phyloP scores from a whole-genome alignment of 2,329 filamentous ascomycete species.

The Fusarium concolor region DNA sequence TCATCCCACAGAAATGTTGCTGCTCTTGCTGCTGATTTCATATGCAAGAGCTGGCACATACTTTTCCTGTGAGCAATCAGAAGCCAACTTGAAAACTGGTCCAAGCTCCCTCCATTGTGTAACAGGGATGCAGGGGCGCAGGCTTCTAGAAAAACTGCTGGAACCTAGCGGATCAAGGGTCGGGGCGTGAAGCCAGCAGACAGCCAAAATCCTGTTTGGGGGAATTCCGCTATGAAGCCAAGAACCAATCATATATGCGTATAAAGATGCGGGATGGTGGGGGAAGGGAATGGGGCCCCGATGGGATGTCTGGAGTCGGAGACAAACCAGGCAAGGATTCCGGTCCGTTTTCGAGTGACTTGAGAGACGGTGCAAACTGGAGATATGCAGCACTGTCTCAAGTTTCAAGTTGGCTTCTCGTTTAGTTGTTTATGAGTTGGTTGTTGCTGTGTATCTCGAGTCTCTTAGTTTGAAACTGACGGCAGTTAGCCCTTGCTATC shows the following conservation, averaged over 20 bases:
- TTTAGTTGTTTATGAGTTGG: conserved; percentile 23
- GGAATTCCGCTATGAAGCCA: conserved; percentile 14
- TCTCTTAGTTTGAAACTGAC: conserved; percentile 20
- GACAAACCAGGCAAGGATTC: conserved; percentile 45
- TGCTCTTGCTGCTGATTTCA: conserved; percentile 12
- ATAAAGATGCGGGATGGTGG: conserved; percentile 45
- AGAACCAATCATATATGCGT: conserved; percentile 37
- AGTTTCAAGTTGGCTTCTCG: conserved; percentile 5
- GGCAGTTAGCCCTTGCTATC: conserved; percentile 24
- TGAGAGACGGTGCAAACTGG: conserved; percentile 46
- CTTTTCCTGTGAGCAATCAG: conserved; percentile 29
- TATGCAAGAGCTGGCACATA: conserved; percentile 29
- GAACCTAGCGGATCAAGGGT: conserved; percentile 40
- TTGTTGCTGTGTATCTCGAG: conserved; percentile 14
- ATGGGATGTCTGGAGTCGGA: conserved; percentile 40
- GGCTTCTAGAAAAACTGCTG: conserved; percentile 47
- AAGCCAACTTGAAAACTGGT: conserved; percentile 36
- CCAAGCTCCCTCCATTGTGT: conserved; percentile 43
- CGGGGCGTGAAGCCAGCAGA: conserved; percentile 29
- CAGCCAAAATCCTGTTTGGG: conserved; percentile 43
- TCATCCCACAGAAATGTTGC: background rate
- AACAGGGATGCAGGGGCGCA: conserved; percentile 44
- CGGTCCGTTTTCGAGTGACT: conserved; percentile 52
- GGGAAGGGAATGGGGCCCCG: conserved; percentile 35
- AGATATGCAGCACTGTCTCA: conserved; percentile 31